These are phyloP conservation scores for Tetradesmus obliquus DNA, from an alignment of 139 green algal genomes.

Conservation along the genomic window DNA sequence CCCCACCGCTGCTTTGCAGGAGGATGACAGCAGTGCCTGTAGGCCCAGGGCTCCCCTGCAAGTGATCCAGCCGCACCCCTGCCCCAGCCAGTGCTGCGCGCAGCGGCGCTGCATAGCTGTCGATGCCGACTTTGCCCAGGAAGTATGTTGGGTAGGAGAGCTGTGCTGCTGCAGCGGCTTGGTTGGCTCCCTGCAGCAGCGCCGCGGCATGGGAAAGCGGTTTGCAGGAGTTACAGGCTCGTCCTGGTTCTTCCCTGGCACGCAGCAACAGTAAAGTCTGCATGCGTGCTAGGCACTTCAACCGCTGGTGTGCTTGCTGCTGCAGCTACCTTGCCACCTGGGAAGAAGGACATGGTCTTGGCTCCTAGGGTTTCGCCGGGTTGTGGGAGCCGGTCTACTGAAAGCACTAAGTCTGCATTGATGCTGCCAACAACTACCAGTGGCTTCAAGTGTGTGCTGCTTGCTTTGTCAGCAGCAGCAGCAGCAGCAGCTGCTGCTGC, in stretches of 20 bases:
- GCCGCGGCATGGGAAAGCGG: not conserved
- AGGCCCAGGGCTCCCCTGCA: conserved; percentile 67
- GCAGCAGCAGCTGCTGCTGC: not conserved
- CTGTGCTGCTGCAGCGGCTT: conserved; percentile 86
- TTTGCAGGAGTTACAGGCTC: not conserved
- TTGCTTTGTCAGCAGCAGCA: not conserved
- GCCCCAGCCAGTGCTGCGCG: conserved; percentile 54
- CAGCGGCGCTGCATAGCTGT: conserved; percentile 81
- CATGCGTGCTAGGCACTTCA: not conserved
- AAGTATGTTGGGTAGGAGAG: conserved; percentile 84
- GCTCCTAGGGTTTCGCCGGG: conserved; percentile 85
- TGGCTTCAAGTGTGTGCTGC: not conserved
- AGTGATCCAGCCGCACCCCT: conserved; percentile 68
- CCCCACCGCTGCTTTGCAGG: conserved; percentile 73
- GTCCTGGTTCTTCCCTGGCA: not conserved
- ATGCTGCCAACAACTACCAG: conserved; percentile 42
- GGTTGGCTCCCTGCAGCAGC: conserved; percentile 84
- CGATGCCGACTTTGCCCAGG: conserved; percentile 78
- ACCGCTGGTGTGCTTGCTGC: not conserved
- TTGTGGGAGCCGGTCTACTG: conserved; percentile 76
- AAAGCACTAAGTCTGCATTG: conserved; percentile 77
- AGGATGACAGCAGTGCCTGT: conserved; percentile 88
- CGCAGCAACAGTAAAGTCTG: not conserved
- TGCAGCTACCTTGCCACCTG: conserved; percentile 80
- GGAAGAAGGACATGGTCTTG: conserved; percentile 67